phyloP scores from a whole-genome alignment of 192 early-diverging fungal genomes.

The Coemansia sp. region DNA sequence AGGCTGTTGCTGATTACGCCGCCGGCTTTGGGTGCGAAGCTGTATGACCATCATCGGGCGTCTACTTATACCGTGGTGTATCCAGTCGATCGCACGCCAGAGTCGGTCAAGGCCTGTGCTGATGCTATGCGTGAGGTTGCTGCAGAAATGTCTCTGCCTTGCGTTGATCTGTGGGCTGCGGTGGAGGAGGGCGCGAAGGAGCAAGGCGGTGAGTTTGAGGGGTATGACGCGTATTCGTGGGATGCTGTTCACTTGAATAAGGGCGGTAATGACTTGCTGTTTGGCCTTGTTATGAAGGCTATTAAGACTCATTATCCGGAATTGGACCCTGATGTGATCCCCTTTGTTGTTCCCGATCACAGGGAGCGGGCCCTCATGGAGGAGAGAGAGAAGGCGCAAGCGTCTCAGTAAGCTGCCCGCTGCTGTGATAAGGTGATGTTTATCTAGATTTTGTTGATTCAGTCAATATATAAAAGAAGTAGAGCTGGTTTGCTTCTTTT shows the following conservation, averaged over 20 bases:
- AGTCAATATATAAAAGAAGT: not conserved
- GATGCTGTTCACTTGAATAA: constrained; percentile 45
- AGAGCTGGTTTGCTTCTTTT: not conserved
- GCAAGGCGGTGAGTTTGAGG: not conserved
- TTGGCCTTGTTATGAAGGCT: constrained; percentile 11
- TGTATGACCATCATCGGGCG: not conserved
- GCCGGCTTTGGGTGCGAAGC: constrained; percentile 22
- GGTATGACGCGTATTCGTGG: constrained; percentile 16
- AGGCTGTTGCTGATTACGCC: constrained; percentile 37
- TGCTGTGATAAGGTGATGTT: not conserved
- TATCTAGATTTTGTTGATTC: not conserved
- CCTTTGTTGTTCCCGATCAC: constrained; percentile 16
- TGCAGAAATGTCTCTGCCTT: constrained; percentile 4
- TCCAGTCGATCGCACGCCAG: constrained; percentile 5
- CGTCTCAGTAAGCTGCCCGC: not conserved
- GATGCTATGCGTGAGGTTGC: constrained; percentile 14
- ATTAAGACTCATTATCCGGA: constrained; percentile 16
- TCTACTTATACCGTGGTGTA: too few species aligned
- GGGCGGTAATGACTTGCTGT: constrained; percentile 39
- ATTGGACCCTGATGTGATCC: constrained; percentile 21
- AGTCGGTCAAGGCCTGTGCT: constrained; percentile 11
- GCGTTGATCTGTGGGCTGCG: constrained; percentile 41
- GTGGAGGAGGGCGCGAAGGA: constrained; percentile 7
- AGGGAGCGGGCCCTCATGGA: not conserved
- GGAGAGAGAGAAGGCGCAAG: not conserved